These are phyloP conservation scores for Arthroderma sp. DNA, from an alignment of 2,329 filamentous ascomycete genomes.

Conservation along the genomic window DNA sequence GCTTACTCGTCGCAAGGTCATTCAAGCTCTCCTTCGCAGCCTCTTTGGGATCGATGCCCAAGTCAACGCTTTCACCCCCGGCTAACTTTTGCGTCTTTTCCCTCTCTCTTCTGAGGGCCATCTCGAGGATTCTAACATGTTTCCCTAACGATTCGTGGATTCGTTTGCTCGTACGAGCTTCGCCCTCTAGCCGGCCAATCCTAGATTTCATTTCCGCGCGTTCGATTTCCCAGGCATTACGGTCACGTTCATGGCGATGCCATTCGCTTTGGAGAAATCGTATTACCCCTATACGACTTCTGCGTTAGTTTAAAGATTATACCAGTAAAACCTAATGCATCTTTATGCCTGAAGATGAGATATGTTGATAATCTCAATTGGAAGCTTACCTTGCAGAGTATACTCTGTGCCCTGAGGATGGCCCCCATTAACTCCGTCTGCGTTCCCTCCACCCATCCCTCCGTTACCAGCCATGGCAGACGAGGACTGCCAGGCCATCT, in stretches of 20 bases:
- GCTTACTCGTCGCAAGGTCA: conserved; percentile 24
- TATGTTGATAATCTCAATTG: neutral
- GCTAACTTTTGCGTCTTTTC: conserved; percentile 48
- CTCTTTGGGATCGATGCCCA: conserved; percentile 32
- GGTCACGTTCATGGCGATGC: conserved; percentile 94
- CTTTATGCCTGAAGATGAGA: neutral
- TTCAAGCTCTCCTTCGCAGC: conserved; percentile 34
- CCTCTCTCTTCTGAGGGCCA: conserved; percentile 72
- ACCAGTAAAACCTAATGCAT: neutral
- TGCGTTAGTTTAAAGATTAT: neutral
- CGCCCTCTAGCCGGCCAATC: conserved; percentile 87
- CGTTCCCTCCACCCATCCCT: conserved; percentile 36
- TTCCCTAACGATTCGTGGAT: conserved; percentile 80
- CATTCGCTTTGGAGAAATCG: conserved; percentile 98
- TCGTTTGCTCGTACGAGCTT: conserved; percentile 71
- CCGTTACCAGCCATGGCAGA: conserved; percentile 47
- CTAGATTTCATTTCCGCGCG: conserved; percentile 97
- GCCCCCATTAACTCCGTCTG: conserved; percentile 29
- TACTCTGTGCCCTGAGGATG: conserved; percentile 55
- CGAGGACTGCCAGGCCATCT: conserved; percentile 60
- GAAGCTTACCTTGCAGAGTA: conserved; percentile 51
- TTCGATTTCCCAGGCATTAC: conserved; percentile 98
- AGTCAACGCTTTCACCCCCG: conserved; percentile 38
- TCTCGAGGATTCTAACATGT: conserved; percentile 80
- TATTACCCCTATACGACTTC: conserved; percentile 63